phyloP scores from a whole-genome alignment of 2,329 filamentous ascomycete genomes.

The Xylariaceae sp. region DNA sequence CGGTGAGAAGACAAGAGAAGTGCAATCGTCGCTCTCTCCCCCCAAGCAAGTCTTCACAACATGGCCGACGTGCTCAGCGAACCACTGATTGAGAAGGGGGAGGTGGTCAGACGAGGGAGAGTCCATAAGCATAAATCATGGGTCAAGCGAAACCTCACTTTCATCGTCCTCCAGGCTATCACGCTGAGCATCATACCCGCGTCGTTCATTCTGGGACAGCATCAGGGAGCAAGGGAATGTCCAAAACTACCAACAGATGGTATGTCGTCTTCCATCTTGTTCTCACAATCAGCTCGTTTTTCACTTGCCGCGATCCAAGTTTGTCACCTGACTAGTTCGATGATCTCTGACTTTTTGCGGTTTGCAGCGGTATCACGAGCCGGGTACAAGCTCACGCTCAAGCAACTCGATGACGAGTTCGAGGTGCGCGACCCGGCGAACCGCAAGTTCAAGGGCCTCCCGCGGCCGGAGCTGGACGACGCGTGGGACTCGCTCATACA shows the following conservation, averaged over 20 bases:
- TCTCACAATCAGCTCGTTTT: neutral
- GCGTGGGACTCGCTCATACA: neutral
- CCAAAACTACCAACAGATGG: neutral
- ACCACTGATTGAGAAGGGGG: neutral
- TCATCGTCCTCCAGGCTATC: neutral
- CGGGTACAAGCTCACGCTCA: neutral
- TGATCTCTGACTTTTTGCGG: neutral
- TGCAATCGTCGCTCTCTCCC: neutral
- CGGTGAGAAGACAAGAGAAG: neutral
- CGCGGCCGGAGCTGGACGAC: neutral
- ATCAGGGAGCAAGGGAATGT: neutral
- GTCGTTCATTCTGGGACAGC: neutral
- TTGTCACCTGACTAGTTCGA: neutral
- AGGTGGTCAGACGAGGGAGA: neutral
- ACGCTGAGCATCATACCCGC: neutral
- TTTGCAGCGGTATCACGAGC: neutral
- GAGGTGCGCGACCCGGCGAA: neutral
- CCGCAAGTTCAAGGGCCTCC: neutral
- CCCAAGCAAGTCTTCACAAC: neutral
- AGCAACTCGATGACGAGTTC: neutral
- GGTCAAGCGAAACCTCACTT: neutral
- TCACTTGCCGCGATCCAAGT: neutral
- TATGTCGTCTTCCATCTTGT: neutral
- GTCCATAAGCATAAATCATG: neutral
- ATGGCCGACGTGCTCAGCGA: neutral